Conservation (phyloP, 768 basidiomycete species). For the Termitomyces bulborhizus region DNA sequence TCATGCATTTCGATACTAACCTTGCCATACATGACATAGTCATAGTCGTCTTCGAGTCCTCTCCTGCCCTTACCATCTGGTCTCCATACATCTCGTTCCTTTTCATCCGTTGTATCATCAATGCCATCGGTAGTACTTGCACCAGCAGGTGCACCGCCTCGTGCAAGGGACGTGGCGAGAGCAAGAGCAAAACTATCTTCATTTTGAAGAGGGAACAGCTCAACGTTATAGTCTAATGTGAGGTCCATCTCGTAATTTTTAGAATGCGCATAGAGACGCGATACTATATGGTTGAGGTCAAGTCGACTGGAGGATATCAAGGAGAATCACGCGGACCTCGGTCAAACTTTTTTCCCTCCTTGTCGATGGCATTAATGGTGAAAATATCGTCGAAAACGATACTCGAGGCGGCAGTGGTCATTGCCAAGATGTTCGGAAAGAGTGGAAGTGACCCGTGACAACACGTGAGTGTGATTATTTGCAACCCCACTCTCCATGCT, state of each 20-base stretch:
- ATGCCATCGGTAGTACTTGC: slow-evolving; percentile 41
- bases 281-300: slow-evolving; percentile 57
- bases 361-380: slow-evolving; percentile 76
- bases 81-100: slow-evolving; percentile 77
- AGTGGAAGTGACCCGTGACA: slow-evolving; percentile 5
- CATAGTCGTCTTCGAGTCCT: slow-evolving; percentile 91
- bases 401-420: slow-evolving; percentile 58
- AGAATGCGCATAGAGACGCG: slow-evolving; percentile 83
- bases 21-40: slow-evolving; percentile 99
- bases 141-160: slow-evolving; percentile 40
- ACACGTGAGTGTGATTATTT: slow-evolving; percentile 1
- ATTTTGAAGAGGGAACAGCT: slow-evolving; percentile 70
- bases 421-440: slow-evolving; percentile 18
- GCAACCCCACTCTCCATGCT: background rate
- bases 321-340: slow-evolving; percentile 56
- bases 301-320: background rate
- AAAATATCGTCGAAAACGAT: slow-evolving; percentile 95
- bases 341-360: slow-evolving; percentile 96
- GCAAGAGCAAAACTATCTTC: slow-evolving; percentile 80
- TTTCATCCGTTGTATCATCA: slow-evolving; percentile 53
- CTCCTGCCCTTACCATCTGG: slow-evolving; percentile 76
- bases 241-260: slow-evolving; percentile 91
- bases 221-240: slow-evolving; percentile 90
- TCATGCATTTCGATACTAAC: slow-evolving; percentile 31
- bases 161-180: slow-evolving; percentile 73